A percentile compares a stretch with the other conserved stretches of the same genome.
These are phyloP conservation scores for Phialophora chinensis DNA, from an alignment of 2,329 filamentous ascomycete species.

Conservation along the genomic window DNA sequence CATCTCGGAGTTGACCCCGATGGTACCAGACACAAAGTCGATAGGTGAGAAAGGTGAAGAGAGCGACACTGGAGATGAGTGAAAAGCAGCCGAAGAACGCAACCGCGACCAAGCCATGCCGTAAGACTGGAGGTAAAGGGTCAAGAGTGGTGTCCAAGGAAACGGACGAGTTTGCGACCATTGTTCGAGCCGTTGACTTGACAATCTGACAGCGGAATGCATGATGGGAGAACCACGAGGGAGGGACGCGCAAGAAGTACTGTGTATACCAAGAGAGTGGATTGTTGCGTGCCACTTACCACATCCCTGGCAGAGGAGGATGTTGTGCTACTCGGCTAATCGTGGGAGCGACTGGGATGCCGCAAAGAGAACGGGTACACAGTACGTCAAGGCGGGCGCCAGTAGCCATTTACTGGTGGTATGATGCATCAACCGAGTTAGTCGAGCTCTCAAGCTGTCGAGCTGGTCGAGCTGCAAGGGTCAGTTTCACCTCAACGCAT, in stretches of 20 bases:
- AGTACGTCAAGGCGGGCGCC: background rate
- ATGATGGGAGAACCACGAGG: conserved; percentile 12
- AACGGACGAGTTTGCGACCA: conserved; percentile 19
- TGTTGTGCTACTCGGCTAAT: background rate
- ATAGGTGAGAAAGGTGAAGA: conserved; percentile 58
- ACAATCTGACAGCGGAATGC: conserved; percentile 16
- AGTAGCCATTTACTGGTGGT: background rate
- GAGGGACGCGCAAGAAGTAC: conserved; percentile 13
- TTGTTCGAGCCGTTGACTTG: conserved; percentile 12
- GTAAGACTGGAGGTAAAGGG: conserved; percentile 45
- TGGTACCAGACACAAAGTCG: conserved; percentile 58
- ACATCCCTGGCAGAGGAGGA: background rate
- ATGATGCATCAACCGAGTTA: background rate
- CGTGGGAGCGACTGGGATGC: background rate
- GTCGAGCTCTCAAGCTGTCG: background rate
- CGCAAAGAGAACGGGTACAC: background rate
- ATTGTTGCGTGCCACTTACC: conserved; percentile 2
- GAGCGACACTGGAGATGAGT: conserved; percentile 50
- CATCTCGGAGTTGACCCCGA: conserved; percentile 56
- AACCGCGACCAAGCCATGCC: conserved; percentile 55
- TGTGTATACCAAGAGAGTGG: background rate
- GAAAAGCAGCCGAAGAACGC: conserved; percentile 56
- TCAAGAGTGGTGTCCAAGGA: conserved; percentile 37
- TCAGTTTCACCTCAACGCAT: conserved; percentile 17
- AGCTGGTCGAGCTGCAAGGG: conserved; percentile 11